Evolutionary conservation across 2,329 filamentous ascomycete genomes (phyloP).

Genomic region (Colletotrichum nymphaeae): DNA sequence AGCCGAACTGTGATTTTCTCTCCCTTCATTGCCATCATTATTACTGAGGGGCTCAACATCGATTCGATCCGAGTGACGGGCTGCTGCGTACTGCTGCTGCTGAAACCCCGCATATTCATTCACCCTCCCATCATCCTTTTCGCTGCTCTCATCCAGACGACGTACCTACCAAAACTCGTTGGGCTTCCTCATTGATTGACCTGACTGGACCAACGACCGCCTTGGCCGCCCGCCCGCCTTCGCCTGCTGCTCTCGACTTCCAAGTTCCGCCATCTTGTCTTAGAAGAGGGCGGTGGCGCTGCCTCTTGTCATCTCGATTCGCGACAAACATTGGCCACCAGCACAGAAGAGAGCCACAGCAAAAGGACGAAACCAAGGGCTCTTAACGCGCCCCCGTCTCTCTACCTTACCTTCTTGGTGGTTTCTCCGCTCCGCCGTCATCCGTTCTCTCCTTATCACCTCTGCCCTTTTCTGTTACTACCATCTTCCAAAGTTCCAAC

Average conservation of each 20-base stretch:
- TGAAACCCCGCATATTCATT: conserved; percentile 24
- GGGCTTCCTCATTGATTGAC: neutral
- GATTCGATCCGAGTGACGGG: conserved; percentile 10
- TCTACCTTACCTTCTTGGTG: neutral
- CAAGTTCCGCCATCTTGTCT: conserved; percentile 25
- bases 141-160: conserved; percentile 12
- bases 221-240: neutral
- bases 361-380: neutral
- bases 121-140: conserved; percentile 1
- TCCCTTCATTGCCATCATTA: neutral
- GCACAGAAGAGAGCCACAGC: neutral
- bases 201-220: neutral
- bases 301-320: conserved; percentile 27
- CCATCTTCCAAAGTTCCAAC: neutral
- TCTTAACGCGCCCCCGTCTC: conserved; percentile 6
- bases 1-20: neutral
- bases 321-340: conserved; percentile 22
- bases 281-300: conserved; percentile 23
- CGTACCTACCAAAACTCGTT: neutral
- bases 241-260: conserved; percentile 4
- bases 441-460: conserved; percentile 27
- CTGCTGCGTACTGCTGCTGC: neutral
- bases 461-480: neutral
- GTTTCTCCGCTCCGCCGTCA: conserved; percentile 27
- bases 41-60: neutral